Evolutionary conservation across 192 early-diverging fungal genomes (phyloP), one percentile per base, ranked within the genome.

Genomic region (Backusella luteola): DNA sequence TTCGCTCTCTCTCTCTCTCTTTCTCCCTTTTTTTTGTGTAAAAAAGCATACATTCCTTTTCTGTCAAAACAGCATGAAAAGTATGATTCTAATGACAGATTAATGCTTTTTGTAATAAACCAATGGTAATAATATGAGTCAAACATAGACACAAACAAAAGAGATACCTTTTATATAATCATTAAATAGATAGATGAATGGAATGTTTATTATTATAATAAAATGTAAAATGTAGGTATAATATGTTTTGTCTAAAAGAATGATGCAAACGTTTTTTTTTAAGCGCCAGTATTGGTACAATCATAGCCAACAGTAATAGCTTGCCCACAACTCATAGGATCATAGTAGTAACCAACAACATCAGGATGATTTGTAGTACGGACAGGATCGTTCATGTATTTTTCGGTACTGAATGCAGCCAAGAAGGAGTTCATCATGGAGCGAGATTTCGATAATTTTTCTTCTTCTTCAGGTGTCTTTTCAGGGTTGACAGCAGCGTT

Each of bases 271-370:
- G 56, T 63, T 63, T 63, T 23, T 53, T 21, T 63, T 78, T 81
- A 81, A 29, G 80, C 80, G 23, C 80, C 80, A 26, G 76, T 81
- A 19, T 69, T 67, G 12, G 74, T 81, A 32, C 69, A 49, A 74
- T 81, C 80, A 67, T 67, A 49, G 5, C 73, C 69, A 67, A 34
- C 59, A 7, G 39, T 52, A 34, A 49, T 35, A 8, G 49, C 5
- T 2, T 53, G 26, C 14, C 76, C 76, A 36, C 73, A 26, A 17
- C 74, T 73, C 76, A 81, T 77, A 52, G 80, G 80, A 66, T 81
- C 80, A 56, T 72, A 39, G 34, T 71, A 77, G 6, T 36, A 39
- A 53, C 80, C 80, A 73, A 81, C 76, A n/a, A 81, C 46, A 23
- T 77, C 76, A 75, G 80, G 80, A 26, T 73, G 66, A 34, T 66